A percentile compares a stretch with the other conserved stretches of the same genome.
These are phyloP conservation scores for Lithocarpus polystachyus DNA, from an alignment of 306 rosid genomes.

Conservation along the genomic window DNA sequence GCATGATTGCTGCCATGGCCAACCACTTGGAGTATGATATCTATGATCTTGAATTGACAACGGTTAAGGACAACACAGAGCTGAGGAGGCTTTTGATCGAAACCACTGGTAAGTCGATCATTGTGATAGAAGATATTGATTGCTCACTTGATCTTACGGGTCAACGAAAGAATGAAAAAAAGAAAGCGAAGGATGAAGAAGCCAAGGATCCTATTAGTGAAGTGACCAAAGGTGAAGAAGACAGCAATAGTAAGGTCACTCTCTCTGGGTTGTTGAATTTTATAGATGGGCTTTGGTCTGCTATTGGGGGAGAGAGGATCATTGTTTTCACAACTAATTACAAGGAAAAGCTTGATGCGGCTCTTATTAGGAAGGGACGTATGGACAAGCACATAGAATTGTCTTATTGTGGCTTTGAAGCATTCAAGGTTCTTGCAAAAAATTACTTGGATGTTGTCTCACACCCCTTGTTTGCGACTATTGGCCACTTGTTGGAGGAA, in stretches of 20 bases:
- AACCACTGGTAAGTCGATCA: conserved; percentile 32
- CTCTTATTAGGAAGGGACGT: conserved; percentile 34
- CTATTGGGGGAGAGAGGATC: conserved; percentile 3
- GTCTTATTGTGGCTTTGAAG: conserved; percentile 38
- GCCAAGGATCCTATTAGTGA: too few species aligned
- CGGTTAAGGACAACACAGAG: conserved; percentile 34
- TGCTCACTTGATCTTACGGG: conserved; percentile 53
- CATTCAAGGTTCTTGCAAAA: conserved; percentile 32
- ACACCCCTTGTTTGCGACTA: too few species aligned
- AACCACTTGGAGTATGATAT: conserved; percentile 9
- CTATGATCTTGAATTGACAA: conserved; percentile 41
- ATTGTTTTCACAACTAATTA: too few species aligned
- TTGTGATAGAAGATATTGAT: conserved; percentile 44
- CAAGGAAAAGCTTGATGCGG: conserved; percentile 18
- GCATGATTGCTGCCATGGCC: too few species aligned
- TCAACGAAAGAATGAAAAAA: too few species aligned
- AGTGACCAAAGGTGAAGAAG: too few species aligned
- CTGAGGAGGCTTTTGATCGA: conserved; percentile 37
- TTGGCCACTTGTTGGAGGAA: too few species aligned
- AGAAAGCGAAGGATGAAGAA: too few species aligned
- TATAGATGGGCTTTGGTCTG: conserved; percentile 55
- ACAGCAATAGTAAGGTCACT: background rate
- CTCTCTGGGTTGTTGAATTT: conserved; percentile 40
- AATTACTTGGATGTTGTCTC: too few species aligned
- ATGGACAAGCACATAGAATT: conserved; percentile 49